Percentiles rank a stretch among this genome's conserved stretches.
Evolutionary conservation across 345 rosid species (phyloP).

Genomic region (Kernera saxatilis): DNA sequence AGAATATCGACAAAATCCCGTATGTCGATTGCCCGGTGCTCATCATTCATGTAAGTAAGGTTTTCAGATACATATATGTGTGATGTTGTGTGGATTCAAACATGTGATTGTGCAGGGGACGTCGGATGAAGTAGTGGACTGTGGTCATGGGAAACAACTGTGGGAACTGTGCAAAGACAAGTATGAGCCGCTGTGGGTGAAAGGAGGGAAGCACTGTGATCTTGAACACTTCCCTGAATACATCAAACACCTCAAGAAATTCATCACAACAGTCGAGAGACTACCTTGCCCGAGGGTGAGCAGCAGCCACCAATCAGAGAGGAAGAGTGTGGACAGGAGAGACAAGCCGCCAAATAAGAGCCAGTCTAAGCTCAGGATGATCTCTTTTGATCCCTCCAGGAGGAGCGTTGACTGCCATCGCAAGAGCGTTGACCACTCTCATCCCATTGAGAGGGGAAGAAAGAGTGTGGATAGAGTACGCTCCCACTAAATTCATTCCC

Average conservation of each 20-base stretch:
- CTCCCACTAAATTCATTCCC: too few relatives aligned
- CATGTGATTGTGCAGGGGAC: slow-evolving; percentile 91
- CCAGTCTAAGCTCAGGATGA: slow-evolving; percentile 48
- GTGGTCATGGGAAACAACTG: slow-evolving; percentile 89
- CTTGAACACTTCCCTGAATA: slow-evolving; percentile 85
- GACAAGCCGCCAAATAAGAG: slow-evolving; percentile 47
- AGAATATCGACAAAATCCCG: slow-evolving; percentile 97
- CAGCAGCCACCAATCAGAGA: slow-evolving; percentile 37
- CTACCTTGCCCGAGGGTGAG: too few relatives aligned
- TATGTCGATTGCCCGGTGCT: slow-evolving; percentile 86
- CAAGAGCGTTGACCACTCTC: slow-evolving; percentile 50
- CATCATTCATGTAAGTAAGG: slow-evolving; percentile 93
- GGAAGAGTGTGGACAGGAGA: slow-evolving; percentile 79
- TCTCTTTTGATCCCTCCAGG: slow-evolving; percentile 58
- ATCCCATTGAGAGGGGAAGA: slow-evolving; percentile 65
- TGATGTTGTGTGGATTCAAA: too few relatives aligned
- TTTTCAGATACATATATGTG: too few relatives aligned
- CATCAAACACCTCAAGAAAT: slow-evolving; percentile 88
- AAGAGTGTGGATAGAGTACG: slow-evolving; percentile 82
- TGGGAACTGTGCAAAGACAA: slow-evolving; percentile 94
- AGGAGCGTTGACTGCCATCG: slow-evolving; percentile 88
- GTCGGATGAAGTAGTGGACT: slow-evolving; percentile 89
- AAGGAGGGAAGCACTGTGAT: slow-evolving; percentile 93
- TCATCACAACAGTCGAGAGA: slow-evolving; percentile 73
- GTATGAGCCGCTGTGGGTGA: slow-evolving; percentile 90